Percentiles rank a stretch among this genome's conserved stretches.
phyloP scores from a whole-genome alignment of 768 basidiomycete genomes.

The Russula ochroleuca region DNA sequence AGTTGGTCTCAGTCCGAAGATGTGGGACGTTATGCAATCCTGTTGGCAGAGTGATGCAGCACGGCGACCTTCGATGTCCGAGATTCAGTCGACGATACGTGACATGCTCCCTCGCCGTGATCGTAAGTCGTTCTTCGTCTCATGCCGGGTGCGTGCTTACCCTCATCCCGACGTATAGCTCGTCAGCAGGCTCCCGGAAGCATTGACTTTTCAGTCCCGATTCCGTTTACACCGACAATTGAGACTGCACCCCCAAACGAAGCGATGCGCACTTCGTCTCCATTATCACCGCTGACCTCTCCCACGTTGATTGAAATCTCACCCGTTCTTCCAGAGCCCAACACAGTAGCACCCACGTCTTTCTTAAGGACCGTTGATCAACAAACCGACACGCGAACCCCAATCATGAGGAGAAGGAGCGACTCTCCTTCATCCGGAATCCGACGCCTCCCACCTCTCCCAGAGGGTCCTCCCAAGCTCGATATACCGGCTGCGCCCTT shows the following conservation, averaged over 20 bases:
- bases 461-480: neutral
- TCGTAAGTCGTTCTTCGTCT: neutral
- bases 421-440: neutral
- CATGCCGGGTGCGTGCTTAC: neutral
- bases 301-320: neutral
- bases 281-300: neutral
- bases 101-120: neutral
- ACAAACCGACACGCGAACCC: neutral
- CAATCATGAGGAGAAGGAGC: neutral
- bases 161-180: neutral
- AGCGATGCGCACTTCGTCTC: neutral
- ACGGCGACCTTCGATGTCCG: constrained; percentile 13
- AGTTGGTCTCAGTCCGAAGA: constrained; percentile 11
- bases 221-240: neutral
- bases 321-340: neutral
- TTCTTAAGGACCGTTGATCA: neutral
- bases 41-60: constrained; percentile 11
- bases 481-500: neutral
- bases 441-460: constrained; percentile 10
- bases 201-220: neutral
- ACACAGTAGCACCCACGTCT: accelerated
- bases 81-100: neutral
- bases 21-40: constrained; percentile 22
- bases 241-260: neutral
- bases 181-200: neutral